Evolutionary conservation across 2,329 filamentous ascomycete genomes (phyloP).

Genomic region (Microdochium nivale): DNA sequence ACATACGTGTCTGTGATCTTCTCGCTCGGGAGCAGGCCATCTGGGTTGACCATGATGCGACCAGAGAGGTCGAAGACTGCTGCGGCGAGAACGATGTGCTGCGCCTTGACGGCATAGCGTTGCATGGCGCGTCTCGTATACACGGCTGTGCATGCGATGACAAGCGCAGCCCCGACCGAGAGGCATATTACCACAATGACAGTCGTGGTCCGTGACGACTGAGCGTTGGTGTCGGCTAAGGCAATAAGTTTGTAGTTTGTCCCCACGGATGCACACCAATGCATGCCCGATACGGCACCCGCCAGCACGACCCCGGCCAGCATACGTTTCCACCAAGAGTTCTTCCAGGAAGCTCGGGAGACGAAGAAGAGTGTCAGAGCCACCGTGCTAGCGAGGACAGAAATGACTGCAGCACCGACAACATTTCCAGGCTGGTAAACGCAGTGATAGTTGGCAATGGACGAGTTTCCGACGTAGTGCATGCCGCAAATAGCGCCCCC

Average conservation of each 20-base stretch:
- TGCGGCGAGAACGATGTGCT: constrained; percentile 49
- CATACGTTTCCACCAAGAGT: constrained; percentile 66
- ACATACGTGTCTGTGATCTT: constrained; percentile 75
- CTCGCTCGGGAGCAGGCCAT: constrained; percentile 60
- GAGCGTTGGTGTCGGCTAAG: constrained; percentile 28
- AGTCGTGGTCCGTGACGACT: constrained; percentile 52
- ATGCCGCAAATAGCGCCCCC: constrained; percentile 73
- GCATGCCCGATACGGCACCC: constrained; percentile 74
- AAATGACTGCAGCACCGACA: constrained; percentile 61
- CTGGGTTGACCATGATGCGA: constrained; percentile 58
- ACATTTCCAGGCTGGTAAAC: constrained; percentile 52
- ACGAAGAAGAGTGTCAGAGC: constrained; percentile 72
- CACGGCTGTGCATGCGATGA: constrained; percentile 47
- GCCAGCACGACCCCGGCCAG: constrained; percentile 61
- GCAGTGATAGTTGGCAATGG: constrained; percentile 68
- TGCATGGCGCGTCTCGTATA: constrained; percentile 43
- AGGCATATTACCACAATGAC: constrained; percentile 66
- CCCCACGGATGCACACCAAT: constrained; percentile 70
- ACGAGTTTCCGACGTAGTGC: constrained; percentile 83
- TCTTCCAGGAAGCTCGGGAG: constrained; percentile 67
- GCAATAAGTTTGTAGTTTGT: constrained; percentile 56
- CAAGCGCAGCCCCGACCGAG: constrained; percentile 51
- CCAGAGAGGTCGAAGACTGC: constrained; percentile 61
- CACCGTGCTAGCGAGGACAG: constrained; percentile 60
- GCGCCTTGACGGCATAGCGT: constrained; percentile 48